Base-by-base conservation (phyloP, 2,329 filamentous ascomycete species). In the Beauveria caledonica region DNA sequence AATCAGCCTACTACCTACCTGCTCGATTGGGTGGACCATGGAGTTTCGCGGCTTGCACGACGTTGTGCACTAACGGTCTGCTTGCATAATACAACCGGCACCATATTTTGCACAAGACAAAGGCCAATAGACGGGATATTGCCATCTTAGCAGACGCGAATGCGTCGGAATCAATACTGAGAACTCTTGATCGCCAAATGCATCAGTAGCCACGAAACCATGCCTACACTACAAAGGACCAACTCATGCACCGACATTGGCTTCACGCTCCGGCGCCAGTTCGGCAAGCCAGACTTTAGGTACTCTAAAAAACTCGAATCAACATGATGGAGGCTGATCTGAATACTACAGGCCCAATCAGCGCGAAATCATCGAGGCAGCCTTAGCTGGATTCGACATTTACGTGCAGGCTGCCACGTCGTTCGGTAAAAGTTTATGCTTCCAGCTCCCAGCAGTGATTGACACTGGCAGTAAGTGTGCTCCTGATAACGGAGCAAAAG, bases 401-500 rank as follows among this genome's bases (percentile, higher is more conserved):
- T 97, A 96, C 69, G 82, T 97, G 1, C 93, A 97, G 73, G 93
- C 93, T 51, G 89, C 89, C 59, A 92, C 89, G 3, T 90, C 88
- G 10, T 97, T 97, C 72, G 93, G 92, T 46, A 97, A 97, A 74
- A 95, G 90, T 69, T 74, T 97, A 58, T 97, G 93, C 76, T 97
- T 93, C 70, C 92, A 97, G 71, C 80, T 97, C 1, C 92, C 92
- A 9, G 92, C 92, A 25, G 86, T 97, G 36, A 86, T 96, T 60
- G 88, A 93, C 68, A 85, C 87, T 72, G 93, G 93, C 65, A 91
- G 89, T 92, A 76, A 69, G 86, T 82, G 27, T 27, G 13, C 25
- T 33, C 23, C 45, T 44, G 9, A 53, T 25, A 13, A 13, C 15
- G 23, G 5, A 13, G 9, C 8, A 27, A 5, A 23, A 7, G 3